Evolutionary conservation across 2,329 filamentous ascomycete species (phyloP).

Genomic region (Colletotrichum liaoningense): DNA sequence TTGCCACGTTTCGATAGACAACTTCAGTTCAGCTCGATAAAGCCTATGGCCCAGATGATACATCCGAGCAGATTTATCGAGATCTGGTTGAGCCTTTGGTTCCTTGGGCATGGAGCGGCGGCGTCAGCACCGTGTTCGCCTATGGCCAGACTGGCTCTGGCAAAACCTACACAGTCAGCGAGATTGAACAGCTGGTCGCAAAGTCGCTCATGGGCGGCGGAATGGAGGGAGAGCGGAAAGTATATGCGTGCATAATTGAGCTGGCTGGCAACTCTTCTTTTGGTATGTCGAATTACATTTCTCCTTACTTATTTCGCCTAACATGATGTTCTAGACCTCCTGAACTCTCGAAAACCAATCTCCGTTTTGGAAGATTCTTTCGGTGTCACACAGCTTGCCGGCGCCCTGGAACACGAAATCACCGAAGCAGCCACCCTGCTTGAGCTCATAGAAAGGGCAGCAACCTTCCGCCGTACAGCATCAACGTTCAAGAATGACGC

Average conservation of each 20-base stretch:
- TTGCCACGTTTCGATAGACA: constrained; percentile 40
- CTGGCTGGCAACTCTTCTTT: constrained; percentile 50
- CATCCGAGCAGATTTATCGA: constrained; percentile 54
- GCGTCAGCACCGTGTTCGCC: constrained; percentile 60
- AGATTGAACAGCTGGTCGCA: constrained; percentile 53
- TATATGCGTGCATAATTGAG: constrained; percentile 52
- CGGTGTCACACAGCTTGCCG: constrained; percentile 56
- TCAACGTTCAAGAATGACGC: constrained; percentile 58
- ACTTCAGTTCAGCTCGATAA: constrained; percentile 49
- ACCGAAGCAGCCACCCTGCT: constrained; percentile 43
- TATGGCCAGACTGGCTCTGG: constrained; percentile 63
- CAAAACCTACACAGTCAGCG: constrained; percentile 58
- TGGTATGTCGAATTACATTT: constrained; percentile 35
- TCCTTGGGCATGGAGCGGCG: constrained; percentile 58
- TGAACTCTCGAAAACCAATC: constrained; percentile 54
- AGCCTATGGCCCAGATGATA: constrained; percentile 47
- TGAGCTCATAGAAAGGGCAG: constrained; percentile 49
- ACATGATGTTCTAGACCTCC: constrained; percentile 46
- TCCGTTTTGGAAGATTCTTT: constrained; percentile 58
- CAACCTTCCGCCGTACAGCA: constrained; percentile 53
- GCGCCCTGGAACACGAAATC: constrained; percentile 52
- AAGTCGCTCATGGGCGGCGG: constrained; percentile 45
- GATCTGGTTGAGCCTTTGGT: constrained; percentile 54
- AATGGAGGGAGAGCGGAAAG: constrained; percentile 41
- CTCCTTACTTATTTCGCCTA: too few species aligned